Evolutionary conservation across 139 green algal species (phyloP).

Genomic region (Asterochloris erici): DNA sequence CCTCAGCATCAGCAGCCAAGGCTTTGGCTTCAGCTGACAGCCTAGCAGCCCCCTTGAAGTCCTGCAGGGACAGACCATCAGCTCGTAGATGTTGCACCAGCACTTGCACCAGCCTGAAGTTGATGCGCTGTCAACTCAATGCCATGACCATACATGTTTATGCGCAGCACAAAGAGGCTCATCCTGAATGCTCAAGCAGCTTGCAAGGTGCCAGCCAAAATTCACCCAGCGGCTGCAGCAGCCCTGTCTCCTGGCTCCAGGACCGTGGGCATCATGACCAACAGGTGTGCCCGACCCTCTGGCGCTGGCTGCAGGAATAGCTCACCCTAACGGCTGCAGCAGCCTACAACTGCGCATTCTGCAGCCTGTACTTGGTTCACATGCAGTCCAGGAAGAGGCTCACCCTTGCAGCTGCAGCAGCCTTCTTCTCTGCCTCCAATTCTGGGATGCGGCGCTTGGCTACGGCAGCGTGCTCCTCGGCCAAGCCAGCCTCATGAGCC

Average conservation of each 20-base stretch:
- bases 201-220: neutral
- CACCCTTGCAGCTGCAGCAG: slow-evolving; percentile 38
- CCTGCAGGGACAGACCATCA: slow-evolving; percentile 22
- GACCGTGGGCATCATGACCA: neutral
- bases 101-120: neutral
- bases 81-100: neutral
- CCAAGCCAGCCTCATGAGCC: slow-evolving; percentile 32
- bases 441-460: slow-evolving; percentile 37
- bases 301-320: neutral
- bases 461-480: slow-evolving; percentile 24
- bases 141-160: neutral
- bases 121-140: neutral
- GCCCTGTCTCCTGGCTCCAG: neutral
- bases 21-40: slow-evolving; percentile 50
- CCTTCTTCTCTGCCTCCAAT: slow-evolving; percentile 53
- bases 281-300: neutral
- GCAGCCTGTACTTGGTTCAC: neutral
- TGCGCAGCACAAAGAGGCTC: neutral
- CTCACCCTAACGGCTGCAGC: neutral
- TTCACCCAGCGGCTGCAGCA: neutral
- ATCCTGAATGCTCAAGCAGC: neutral
- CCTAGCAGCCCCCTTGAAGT: slow-evolving; percentile 57
- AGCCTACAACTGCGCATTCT: neutral
- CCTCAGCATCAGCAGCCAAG: slow-evolving; percentile 12
- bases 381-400: neutral